phyloP scores from a whole-genome alignment of 257 asterid genomes.

The Fraxinus pennsylvanica region DNA sequence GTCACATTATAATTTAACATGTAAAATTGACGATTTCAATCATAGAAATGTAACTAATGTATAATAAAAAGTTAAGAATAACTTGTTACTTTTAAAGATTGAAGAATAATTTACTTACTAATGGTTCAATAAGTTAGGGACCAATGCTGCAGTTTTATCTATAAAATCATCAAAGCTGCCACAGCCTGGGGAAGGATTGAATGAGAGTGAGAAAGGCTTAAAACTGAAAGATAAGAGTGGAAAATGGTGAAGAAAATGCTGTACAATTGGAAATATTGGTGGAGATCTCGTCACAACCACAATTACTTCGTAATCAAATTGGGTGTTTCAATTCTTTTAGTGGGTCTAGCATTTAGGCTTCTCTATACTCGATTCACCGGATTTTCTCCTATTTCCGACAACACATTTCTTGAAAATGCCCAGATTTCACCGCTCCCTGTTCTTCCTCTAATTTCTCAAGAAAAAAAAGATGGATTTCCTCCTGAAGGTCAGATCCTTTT shows the following conservation, averaged over 20 bases:
- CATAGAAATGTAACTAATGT: too few species aligned
- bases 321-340: slow-evolving; percentile 53
- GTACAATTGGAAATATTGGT: slow-evolving; percentile 49
- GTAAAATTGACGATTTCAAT: too few species aligned
- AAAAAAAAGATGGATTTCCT: slow-evolving; percentile 31
- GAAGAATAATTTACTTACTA: neutral
- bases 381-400: slow-evolving; percentile 28
- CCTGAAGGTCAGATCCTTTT: slow-evolving; percentile 39
- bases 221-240: neutral
- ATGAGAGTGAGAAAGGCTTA: slow-evolving; percentile 1
- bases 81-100: too few species aligned
- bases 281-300: slow-evolving; percentile 44
- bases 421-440: slow-evolving; percentile 23
- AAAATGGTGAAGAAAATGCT: slow-evolving; percentile 44
- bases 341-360: slow-evolving; percentile 58
- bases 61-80: too few species aligned
- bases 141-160: too few species aligned
- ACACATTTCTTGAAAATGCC: slow-evolving; percentile 35
- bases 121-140: neutral
- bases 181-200: too few species aligned
- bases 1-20: too few species aligned
- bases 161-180: too few species aligned
- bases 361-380: slow-evolving; percentile 50
- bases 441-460: slow-evolving; percentile 25
- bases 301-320: slow-evolving; percentile 54